Conservation (phyloP, 176 grass and related monocot species). For the Aegilops umbellulata region DNA sequence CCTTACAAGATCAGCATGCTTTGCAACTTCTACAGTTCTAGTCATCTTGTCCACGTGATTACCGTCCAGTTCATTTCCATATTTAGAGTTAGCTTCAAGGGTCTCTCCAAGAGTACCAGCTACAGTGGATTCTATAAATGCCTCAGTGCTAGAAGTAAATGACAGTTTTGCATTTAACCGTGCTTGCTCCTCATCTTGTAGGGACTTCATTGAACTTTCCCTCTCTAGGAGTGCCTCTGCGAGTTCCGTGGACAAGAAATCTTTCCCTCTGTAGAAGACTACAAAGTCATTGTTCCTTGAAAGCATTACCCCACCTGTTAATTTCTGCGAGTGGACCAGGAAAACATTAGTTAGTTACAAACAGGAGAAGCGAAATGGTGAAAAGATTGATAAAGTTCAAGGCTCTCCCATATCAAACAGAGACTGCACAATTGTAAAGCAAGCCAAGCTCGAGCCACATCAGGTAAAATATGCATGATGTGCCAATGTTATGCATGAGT, state of each 20-base stretch:
- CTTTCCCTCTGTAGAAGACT: slow-evolving; percentile 96
- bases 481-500: background rate
- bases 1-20: slow-evolving; percentile 66
- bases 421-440: background rate
- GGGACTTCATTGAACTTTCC: slow-evolving; percentile 65
- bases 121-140: slow-evolving; percentile 41
- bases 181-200: slow-evolving; percentile 85
- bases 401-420: background rate
- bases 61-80: slow-evolving; percentile 58
- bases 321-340: slow-evolving; percentile 54
- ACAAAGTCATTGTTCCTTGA: slow-evolving; percentile 89
- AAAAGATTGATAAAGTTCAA: slow-evolving; percentile 5
- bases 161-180: slow-evolving; percentile 43
- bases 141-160: slow-evolving; percentile 34
- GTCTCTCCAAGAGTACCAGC: slow-evolving; percentile 82
- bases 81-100: slow-evolving; percentile 65
- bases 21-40: slow-evolving; percentile 66
- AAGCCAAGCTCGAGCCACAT: background rate
- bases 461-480: background rate
- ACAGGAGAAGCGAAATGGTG: slow-evolving; percentile 15
- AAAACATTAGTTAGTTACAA: slow-evolving; percentile 29
- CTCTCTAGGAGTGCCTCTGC: slow-evolving; percentile 71
- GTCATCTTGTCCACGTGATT: slow-evolving; percentile 52
- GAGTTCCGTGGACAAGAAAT: slow-evolving; percentile 82
- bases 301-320: slow-evolving; percentile 87